Percentiles rank a stretch among this genome's conserved stretches.
Evolutionary conservation across 768 basidiomycete species (phyloP).

Genomic region (Lyophyllum semitale): DNA sequence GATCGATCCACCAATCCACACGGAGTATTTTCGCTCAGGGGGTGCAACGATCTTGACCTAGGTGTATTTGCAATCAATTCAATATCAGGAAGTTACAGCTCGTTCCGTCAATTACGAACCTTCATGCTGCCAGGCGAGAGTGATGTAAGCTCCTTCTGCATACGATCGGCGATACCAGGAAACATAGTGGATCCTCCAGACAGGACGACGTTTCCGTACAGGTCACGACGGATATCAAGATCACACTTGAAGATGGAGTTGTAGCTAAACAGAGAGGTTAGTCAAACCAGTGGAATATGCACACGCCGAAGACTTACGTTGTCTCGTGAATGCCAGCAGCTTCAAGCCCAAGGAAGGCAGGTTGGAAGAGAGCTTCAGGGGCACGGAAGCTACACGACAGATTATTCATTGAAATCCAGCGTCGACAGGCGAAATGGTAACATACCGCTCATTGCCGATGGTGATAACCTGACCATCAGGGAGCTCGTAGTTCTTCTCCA

Average conservation of each 20-base stretch:
- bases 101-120: constrained; percentile 33
- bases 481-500: constrained; percentile 93
- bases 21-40: constrained; percentile 92
- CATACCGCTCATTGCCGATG: constrained; percentile 89
- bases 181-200: constrained; percentile 95
- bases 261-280: constrained; percentile 44
- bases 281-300: constrained; percentile 2
- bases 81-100: constrained; percentile 1
- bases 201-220: constrained; percentile 82
- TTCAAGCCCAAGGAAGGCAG: constrained; percentile 87
- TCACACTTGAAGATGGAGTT: constrained; percentile 90
- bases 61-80: neutral
- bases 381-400: constrained; percentile 75
- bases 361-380: constrained; percentile 94
- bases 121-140: constrained; percentile 90
- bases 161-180: constrained; percentile 93
- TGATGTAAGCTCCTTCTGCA: constrained; percentile 91
- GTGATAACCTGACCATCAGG: constrained; percentile 95
- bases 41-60: constrained; percentile 91
- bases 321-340: constrained; percentile 92
- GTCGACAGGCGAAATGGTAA: constrained; percentile 54
- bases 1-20: constrained; percentile 91
- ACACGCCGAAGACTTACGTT: constrained; percentile 41
- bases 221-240: constrained; percentile 80
- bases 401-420: constrained; percentile 57